Conservation (phyloP, 495 filamentous ascomycete species). For the Neurospora terricola region DNA sequence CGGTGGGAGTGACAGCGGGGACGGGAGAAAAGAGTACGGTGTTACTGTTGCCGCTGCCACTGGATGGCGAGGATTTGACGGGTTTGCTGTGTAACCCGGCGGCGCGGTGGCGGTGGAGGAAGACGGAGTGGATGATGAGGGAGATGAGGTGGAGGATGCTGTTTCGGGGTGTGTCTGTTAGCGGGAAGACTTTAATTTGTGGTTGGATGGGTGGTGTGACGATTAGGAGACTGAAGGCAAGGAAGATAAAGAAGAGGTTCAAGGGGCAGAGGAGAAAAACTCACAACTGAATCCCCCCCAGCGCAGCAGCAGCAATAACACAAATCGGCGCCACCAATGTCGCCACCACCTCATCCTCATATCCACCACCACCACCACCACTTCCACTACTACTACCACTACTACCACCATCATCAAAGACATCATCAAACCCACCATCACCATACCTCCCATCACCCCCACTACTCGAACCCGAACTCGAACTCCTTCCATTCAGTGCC, state of each 20-base stretch:
- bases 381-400: too few species aligned
- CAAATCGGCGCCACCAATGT: constrained; percentile 1
- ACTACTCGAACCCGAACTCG: neutral
- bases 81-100: constrained; percentile 32
- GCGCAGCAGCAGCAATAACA: constrained; percentile 5
- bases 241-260: too few species aligned
- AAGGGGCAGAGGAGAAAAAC: constrained; percentile 1
- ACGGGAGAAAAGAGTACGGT: neutral
- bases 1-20: neutral
- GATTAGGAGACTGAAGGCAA: too few species aligned
- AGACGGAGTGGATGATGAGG: constrained; percentile 28
- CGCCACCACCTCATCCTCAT: neutral
- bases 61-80: neutral
- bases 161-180: constrained; percentile 1
- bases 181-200: neutral
- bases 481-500: neutral
- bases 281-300: constrained; percentile 38
- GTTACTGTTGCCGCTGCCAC: neutral
- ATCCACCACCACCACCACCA: neutral
- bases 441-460: neutral
- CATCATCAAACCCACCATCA: neutral
- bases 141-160: constrained; percentile 32
- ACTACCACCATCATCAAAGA: too few species aligned
- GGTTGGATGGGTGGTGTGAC: too few species aligned
- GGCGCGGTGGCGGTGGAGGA: constrained; percentile 35